Evolutionary conservation across 2,329 filamentous ascomycete species (phyloP).

Genomic region (Clarireedia homoeocarpa): DNA sequence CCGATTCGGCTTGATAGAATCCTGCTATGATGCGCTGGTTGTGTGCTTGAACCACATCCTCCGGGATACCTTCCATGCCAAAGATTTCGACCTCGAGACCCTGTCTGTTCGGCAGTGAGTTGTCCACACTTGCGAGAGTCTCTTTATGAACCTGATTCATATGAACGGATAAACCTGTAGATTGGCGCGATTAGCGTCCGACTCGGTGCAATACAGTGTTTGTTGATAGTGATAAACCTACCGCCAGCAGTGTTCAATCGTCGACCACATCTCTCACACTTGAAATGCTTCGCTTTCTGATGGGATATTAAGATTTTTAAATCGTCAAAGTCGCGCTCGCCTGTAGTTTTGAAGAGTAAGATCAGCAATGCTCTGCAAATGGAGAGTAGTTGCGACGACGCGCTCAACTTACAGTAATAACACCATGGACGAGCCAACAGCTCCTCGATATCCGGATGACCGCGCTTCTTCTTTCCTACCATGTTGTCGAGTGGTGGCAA

Average conservation of each 20-base stretch:
- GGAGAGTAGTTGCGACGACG: neutral
- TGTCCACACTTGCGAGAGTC: slow-evolving; percentile 77
- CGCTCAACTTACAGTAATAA: slow-evolving; percentile 69
- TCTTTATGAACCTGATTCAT: slow-evolving; percentile 99
- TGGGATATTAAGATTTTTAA: slow-evolving; percentile 93
- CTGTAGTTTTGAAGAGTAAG: slow-evolving; percentile 31
- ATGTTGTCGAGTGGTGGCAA: slow-evolving; percentile 23
- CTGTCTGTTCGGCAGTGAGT: slow-evolving; percentile 79
- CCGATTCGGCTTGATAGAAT: slow-evolving; percentile 78
- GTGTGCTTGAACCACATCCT: slow-evolving; percentile 75
- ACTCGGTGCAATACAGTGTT: too few relatives aligned
- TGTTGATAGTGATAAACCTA: slow-evolving; percentile 36
- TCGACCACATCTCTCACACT: slow-evolving; percentile 84
- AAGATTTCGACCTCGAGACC: slow-evolving; percentile 93
- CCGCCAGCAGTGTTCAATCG: slow-evolving; percentile 91
- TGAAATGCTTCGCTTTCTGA: slow-evolving; percentile 99
- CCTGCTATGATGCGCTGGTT: slow-evolving; percentile 78
- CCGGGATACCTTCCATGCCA: slow-evolving; percentile 93
- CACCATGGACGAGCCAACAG: slow-evolving; percentile 86
- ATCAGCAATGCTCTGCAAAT: neutral
- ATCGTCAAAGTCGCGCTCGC: slow-evolving; percentile 95
- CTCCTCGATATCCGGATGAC: slow-evolving; percentile 80
- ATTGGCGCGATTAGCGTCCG: slow-evolving; percentile 5
- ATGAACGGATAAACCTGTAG: slow-evolving; percentile 80
- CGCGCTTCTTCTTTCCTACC: slow-evolving; percentile 89